Base-by-base conservation (phyloP, 495 filamentous ascomycete genomes). In the Tuber borchii region DNA sequence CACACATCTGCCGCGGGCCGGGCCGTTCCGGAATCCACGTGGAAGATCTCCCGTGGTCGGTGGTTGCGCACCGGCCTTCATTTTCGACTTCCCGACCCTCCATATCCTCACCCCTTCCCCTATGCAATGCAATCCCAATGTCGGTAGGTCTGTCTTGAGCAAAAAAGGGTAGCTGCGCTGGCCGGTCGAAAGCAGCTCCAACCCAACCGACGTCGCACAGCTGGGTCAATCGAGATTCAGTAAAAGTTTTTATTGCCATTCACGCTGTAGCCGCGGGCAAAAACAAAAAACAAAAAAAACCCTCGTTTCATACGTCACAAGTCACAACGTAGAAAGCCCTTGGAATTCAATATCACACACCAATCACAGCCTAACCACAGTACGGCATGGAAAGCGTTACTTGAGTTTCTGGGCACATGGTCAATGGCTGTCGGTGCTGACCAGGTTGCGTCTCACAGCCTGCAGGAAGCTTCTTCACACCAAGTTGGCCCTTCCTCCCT, bases 151-250 rank as follows among this genome's bases (percentile, higher is more conserved):
- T 31, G 56, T 31, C 56, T n/a, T 17, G 10, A 3, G 26, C 56
- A 65, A 65, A 56, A 56, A 31, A 31, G 16, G 56, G 26, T 34
- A 26, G 31, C 17, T 34, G 14, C 26, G 56, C 56, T 65, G 26
- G 34, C 56, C 56, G 26, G 56, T n/a, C 9, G 12, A 16, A 61
- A 16, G n/a, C 51, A 61, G 26, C 51, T n/a, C 22, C 51, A 61
- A 61, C n/a, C 51, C 51, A 61, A 61, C 56, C 56, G 56, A 65
- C 56, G 56, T 65, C 31, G 56, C 56, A 65, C 56, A 34, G 14
- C 56, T 31, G 26, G 56, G 14, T 65, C 56, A 65, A 65, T 65
- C 56, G 56, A 65, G 56, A 65, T 34, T 56, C 26, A 17, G 26
- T 14, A 34, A 65, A 65, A 65, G 17, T 17, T 6, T 61, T 34